These are phyloP conservation scores for Leccinum pellstonianum DNA, from an alignment of 768 basidiomycete genomes.

Conservation along the genomic window DNA sequence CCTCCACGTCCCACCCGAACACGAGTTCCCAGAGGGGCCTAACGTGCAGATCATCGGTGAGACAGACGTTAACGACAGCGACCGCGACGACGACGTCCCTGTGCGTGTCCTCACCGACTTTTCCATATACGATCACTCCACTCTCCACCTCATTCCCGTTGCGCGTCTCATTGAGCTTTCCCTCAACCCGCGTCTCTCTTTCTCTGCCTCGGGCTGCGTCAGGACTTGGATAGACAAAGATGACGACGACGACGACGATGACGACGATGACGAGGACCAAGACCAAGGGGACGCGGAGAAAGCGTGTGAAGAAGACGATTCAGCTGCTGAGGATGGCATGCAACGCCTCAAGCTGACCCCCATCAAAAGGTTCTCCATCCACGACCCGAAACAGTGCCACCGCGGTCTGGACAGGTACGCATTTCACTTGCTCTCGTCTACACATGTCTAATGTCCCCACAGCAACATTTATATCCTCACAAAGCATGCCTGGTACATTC, in stretches of 20 bases:
- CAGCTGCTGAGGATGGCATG: conserved; percentile 9
- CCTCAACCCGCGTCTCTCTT: conserved; percentile 16
- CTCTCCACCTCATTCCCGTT: conserved; percentile 40
- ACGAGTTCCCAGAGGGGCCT: conserved; percentile 40
- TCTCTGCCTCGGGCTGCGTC: conserved; percentile 42
- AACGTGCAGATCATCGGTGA: conserved; percentile 47
- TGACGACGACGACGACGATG: conserved; percentile 26
- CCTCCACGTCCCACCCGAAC: conserved; percentile 24
- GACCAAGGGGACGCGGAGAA: conserved; percentile 24
- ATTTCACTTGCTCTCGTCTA: background rate
- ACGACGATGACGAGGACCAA: conserved; percentile 24
- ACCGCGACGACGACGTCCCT: conserved; percentile 43
- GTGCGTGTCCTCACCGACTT: conserved; percentile 58
- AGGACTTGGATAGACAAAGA: conserved; percentile 37
- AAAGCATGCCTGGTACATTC: conserved; percentile 66
- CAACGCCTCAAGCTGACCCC: conserved; percentile 40
- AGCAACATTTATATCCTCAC: conserved; percentile 70
- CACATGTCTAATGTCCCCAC: conserved; percentile 12
- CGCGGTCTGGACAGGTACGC: conserved; percentile 44
- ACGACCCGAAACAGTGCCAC: conserved; percentile 33
- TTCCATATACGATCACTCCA: conserved; percentile 44
- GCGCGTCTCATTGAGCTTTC: conserved; percentile 37
- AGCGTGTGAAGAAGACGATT: conserved; percentile 1
- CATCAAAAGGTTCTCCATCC: conserved; percentile 49
- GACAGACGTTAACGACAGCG: conserved; percentile 26